A percentile compares a stretch with the other conserved stretches of the same genome.
Conservation (phyloP, 768 basidiomycete species). For the Sistotremastrum niveocremeum region DNA sequence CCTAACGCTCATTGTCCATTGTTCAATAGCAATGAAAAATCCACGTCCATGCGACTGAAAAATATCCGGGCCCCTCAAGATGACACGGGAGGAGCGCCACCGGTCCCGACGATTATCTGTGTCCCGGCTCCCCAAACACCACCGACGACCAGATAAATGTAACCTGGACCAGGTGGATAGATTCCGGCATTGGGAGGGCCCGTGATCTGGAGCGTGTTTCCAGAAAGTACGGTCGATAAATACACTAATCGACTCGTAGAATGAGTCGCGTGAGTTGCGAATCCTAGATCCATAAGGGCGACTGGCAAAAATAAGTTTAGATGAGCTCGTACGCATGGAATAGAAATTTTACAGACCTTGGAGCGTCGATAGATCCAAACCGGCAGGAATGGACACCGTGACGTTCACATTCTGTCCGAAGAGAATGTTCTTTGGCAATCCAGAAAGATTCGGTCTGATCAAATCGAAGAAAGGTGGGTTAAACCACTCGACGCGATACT, state of each 20-base stretch:
- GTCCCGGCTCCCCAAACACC: slow-evolving; percentile 11
- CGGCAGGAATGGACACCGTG: slow-evolving; percentile 8
- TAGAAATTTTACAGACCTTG: neutral
- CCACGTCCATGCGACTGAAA: no score
- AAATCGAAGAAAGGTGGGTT: slow-evolving; percentile 30
- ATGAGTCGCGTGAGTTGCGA: slow-evolving; percentile 27
- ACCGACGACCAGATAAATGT: slow-evolving; percentile 25
- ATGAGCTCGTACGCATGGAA: slow-evolving; percentile 9
- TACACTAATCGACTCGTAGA: slow-evolving; percentile 18
- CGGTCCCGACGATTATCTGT: no score
- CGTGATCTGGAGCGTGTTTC: slow-evolving; percentile 19
- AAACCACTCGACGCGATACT: slow-evolving; percentile 26
- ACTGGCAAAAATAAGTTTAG: slow-evolving; percentile 20
- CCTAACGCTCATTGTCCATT: no score
- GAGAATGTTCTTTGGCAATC: slow-evolving; percentile 17
- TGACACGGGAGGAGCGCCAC: no score
- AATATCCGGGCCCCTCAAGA: no score
- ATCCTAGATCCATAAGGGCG: slow-evolving; percentile 18
- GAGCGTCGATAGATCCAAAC: neutral
- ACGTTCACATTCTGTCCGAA: slow-evolving; percentile 26
- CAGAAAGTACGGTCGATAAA: slow-evolving; percentile 16
- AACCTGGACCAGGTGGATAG: slow-evolving; percentile 26
- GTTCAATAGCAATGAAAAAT: no score
- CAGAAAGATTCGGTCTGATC: slow-evolving; percentile 19
- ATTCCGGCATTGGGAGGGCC: slow-evolving; percentile 23